phyloP scores from a whole-genome alignment of 768 basidiomycete species.

The Podaxis pistillaris region DNA sequence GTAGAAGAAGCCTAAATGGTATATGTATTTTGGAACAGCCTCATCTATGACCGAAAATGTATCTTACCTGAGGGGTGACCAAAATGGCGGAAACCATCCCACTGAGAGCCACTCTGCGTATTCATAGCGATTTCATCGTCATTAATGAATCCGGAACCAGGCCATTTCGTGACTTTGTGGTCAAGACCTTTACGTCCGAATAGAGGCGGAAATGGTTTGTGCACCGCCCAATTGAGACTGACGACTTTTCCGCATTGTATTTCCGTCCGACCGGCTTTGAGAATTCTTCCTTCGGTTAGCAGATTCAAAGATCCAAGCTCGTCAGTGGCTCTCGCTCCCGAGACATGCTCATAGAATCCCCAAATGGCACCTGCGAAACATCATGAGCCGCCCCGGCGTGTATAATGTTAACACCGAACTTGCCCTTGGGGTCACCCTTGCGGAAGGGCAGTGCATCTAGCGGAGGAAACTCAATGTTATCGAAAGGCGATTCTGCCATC shows the following conservation, averaged over 20 bases:
- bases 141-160: conserved; percentile 14
- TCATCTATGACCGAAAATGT: neutral
- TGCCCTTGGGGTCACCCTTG: conserved; percentile 21
- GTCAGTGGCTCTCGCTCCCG: conserved; percentile 15
- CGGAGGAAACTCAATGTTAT: conserved; percentile 21
- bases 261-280: conserved; percentile 20
- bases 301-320: conserved; percentile 25
- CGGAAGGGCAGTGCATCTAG: conserved; percentile 22
- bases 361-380: conserved; percentile 21
- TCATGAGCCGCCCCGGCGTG: neutral
- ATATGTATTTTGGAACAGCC: neutral
- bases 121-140: conserved; percentile 25
- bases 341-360: conserved; percentile 26
- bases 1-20: conserved; percentile 21
- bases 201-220: conserved; percentile 21
- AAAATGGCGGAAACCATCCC: conserved; percentile 23
- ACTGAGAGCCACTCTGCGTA: conserved; percentile 25
- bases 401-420: neutral
- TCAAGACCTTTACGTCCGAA: conserved; percentile 19
- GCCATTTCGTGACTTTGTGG: conserved; percentile 20
- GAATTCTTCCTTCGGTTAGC: conserved; percentile 21
- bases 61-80: neutral
- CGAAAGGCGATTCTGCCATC: conserved; percentile 21
- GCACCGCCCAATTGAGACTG: conserved; percentile 25
- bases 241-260: conserved; percentile 21